Evolutionary conservation across 225 moss, liverwort and hornwort genomes (phyloP).

Genomic region (Straminergon stramineum): DNA sequence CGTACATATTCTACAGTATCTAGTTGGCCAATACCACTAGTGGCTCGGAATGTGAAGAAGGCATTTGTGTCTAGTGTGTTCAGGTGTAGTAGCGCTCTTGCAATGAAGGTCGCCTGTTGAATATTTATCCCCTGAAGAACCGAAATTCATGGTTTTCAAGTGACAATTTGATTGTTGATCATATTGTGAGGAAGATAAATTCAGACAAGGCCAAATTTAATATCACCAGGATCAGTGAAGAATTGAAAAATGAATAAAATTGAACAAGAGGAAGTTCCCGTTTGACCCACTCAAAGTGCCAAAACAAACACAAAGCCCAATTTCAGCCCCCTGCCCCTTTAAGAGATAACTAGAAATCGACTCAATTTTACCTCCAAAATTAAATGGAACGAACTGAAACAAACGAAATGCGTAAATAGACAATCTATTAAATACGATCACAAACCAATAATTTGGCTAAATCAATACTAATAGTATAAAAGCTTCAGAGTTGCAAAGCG

Average conservation of each 20-base stretch:
- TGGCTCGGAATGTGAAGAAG: background rate
- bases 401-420: too few species aligned
- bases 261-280: background rate
- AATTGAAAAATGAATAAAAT: background rate
- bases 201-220: background rate
- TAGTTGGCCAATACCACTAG: background rate
- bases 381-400: background rate
- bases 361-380: background rate
- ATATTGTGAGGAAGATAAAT: too few species aligned
- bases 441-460: background rate
- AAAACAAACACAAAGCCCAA: background rate
- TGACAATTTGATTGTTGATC: background rate
- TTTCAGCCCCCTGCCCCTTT: background rate
- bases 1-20: background rate
- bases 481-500: background rate
- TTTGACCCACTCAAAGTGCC: background rate
- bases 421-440: background rate
- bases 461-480: background rate
- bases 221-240: background rate
- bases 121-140: background rate
- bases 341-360: background rate
- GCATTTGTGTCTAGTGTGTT: background rate
- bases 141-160: background rate
- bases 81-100: background rate
- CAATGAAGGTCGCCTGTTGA: background rate